Evolutionary conservation across 2,329 filamentous ascomycete species (phyloP), one percentile per base, ranked within the genome.

Genomic region (Fragosphaeria purpurea): DNA sequence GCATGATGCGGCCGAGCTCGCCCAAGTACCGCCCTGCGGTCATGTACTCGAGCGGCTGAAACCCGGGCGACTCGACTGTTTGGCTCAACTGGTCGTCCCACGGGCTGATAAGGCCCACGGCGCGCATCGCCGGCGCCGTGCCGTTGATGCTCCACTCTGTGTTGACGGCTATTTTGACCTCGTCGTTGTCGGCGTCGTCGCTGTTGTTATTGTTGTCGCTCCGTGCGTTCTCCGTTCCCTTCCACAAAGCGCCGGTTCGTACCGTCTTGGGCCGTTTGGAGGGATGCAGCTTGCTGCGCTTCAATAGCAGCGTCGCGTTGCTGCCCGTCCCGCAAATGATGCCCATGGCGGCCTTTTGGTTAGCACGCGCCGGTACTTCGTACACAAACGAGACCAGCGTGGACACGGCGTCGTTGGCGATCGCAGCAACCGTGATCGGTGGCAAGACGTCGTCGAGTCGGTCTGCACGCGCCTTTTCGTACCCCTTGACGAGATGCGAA

Each of bases 21-120:
- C 86, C 86, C 4, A 90, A 73, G 61, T 90, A 90, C 41, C 86
- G 74, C 3, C 86, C 86, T 3, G 85, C 79, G 1, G 85, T 89
- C 83, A 91, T 88, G 66, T 90, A 91, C 62, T 93, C 87, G 22
- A 91, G 77, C 0, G 86, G 86, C 57, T 91, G 86, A 58, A 91
- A 89, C 0, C 86, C 86, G 0, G 86, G 84, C 6, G 71, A 72
- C 58, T 87, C 82, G 58, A 82, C 83, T 44, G 80, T 76, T 5
- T 66, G 66, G 58, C 89, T 85, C 6, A 93, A 72, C 52, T 74
- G 67, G 8, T 71, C 66, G 59, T 93, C 87, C 86, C 86, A 91
- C 38, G 68, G 68, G 8, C 78, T 89, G 47, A 87, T 77, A 45
- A 90, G 73, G 1, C 72, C 70, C 22, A 82, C 67, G 31, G 82